Evolutionary conservation across 139 green algal species (phyloP).

Genomic region (Yamagishiella unicocca): DNA sequence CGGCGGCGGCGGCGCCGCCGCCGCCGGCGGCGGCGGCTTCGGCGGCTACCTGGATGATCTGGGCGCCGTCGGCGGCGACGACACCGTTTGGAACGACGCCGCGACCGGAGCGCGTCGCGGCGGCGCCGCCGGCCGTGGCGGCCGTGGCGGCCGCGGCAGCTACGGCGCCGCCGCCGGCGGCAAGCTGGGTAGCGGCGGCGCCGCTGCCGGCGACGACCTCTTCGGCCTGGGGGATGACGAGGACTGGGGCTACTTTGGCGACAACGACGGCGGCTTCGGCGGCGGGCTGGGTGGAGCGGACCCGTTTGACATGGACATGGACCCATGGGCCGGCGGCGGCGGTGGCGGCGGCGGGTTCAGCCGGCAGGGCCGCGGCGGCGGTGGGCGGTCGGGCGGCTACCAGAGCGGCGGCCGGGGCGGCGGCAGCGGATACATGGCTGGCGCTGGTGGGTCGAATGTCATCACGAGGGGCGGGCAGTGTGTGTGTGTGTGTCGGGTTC

Average conservation of each 20-base stretch:
- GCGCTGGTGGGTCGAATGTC: not conserved
- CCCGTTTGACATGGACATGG: not conserved
- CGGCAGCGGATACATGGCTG: slow-evolving; percentile 9
- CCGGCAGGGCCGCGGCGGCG: not conserved
- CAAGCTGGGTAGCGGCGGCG: not conserved
- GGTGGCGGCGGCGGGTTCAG: slow-evolving; percentile 6
- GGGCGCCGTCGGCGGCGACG: not conserved
- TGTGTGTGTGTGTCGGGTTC: too few relatives aligned
- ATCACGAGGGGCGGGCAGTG: too few relatives aligned
- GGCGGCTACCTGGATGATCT: not conserved
- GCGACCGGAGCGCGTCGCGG: not conserved
- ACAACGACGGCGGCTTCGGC: not conserved
- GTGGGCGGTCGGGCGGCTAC: not conserved
- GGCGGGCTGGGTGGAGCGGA: not conserved
- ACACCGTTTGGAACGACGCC: not conserved
- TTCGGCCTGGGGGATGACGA: not conserved
- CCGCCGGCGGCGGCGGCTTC: not conserved
- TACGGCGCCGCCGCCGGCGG: slow-evolving; percentile 17
- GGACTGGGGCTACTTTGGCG: slow-evolving; percentile 3
- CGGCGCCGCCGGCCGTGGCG: not conserved
- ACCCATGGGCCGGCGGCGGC: slow-evolving; percentile 1
- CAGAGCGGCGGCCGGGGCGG: not conserved
- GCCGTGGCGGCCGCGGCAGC: not conserved
- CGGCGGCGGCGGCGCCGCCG: not conserved
- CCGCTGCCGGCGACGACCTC: not conserved